Evolutionary conservation across 108 stramenopile genomes (phyloP), one percentile per base, ranked within the genome.

Genomic region (Cyclostephanos invisitatus): DNA sequence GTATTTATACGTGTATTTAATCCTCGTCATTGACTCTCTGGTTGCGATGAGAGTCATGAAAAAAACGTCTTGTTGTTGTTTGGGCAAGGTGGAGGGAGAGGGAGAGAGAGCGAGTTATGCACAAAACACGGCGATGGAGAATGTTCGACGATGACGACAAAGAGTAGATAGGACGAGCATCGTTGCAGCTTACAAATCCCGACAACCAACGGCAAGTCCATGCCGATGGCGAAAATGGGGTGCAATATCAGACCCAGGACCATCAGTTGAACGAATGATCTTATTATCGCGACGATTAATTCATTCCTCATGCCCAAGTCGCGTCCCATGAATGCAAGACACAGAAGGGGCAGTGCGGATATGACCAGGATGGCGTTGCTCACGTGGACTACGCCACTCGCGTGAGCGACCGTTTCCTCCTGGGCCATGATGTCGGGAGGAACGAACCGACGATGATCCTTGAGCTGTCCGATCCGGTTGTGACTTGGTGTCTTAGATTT

Each of bases 31-130:
- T 14, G 87, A 71, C 58, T 91, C 94, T 50, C 75, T 84, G 5
- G 91, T 77, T 14, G 91, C 90, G 50, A 95, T 71, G 15, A 87
- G 47, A n/a, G 84, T 77, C 91, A 95, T 93, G 53, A 89, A 69
- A n/a, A 87, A 50, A 14, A 85, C 74, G 56, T 81, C 80, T 81
- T 47, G 24, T 32, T 36, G 10, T 32, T 32, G 32, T n/a, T n/a
- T n/a, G n/a, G n/a, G 32, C 32, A 32, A 3, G 32, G 4, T 32
- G 4, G 32, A 32, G 32, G 4, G 32, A 32, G 32, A 32, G 32
- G 4, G 37, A 2, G 3, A 25, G 5, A 47, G 62, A 35, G 38
- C 54, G 36, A 62, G 10, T 15, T 53, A 2, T 21, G 36, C 32
- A 40, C 38, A 2, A 65, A 54, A 57, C 25, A 7, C 0, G 29